These are phyloP conservation scores for Phytophthora kernoviae DNA, from an alignment of 352 stramenopile genomes.

Conservation along the genomic window DNA sequence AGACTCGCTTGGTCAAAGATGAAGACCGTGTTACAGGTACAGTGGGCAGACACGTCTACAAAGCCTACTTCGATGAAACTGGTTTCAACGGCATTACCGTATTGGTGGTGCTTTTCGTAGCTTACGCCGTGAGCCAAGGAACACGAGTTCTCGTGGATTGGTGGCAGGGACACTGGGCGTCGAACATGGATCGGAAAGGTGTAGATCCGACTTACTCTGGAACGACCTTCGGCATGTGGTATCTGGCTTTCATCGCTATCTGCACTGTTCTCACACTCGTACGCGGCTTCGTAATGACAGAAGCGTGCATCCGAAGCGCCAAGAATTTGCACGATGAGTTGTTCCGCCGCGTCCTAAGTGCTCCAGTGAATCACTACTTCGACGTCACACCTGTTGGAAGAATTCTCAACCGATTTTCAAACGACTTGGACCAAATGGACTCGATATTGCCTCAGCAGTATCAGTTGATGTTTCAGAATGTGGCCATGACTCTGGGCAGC, in stretches of 20 bases:
- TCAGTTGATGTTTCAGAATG: slow-evolving; percentile 2
- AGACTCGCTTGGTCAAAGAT: slow-evolving; percentile 23
- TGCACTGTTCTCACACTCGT: slow-evolving; percentile 26
- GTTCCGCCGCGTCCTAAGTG: not conserved
- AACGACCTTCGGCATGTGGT: slow-evolving; percentile 29
- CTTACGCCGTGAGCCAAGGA: slow-evolving; percentile 17
- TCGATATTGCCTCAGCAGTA: slow-evolving; percentile 3
- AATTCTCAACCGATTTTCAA: slow-evolving; percentile 3
- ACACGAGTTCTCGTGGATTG: slow-evolving; percentile 31
- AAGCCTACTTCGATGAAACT: slow-evolving; percentile 33
- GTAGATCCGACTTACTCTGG: slow-evolving; percentile 36
- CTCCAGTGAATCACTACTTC: not conserved
- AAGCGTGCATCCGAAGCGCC: slow-evolving; percentile 22
- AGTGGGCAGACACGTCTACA: slow-evolving; percentile 25
- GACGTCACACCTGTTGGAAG: slow-evolving; percentile 1
- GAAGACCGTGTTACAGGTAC: slow-evolving; percentile 34
- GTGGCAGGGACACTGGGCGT: slow-evolving; percentile 36
- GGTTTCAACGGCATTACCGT: slow-evolving; percentile 16
- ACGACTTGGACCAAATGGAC: slow-evolving; percentile 2
- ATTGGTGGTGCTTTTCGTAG: slow-evolving; percentile 5
- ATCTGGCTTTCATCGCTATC: slow-evolving; percentile 38
- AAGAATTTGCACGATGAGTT: slow-evolving; percentile 2
- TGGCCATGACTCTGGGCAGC: slow-evolving; percentile 2
- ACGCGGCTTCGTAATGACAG: slow-evolving; percentile 34
- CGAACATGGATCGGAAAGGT: slow-evolving; percentile 19